phyloP scores from a whole-genome alignment of 106 monocot species.

The Narthecium ossifragum region DNA sequence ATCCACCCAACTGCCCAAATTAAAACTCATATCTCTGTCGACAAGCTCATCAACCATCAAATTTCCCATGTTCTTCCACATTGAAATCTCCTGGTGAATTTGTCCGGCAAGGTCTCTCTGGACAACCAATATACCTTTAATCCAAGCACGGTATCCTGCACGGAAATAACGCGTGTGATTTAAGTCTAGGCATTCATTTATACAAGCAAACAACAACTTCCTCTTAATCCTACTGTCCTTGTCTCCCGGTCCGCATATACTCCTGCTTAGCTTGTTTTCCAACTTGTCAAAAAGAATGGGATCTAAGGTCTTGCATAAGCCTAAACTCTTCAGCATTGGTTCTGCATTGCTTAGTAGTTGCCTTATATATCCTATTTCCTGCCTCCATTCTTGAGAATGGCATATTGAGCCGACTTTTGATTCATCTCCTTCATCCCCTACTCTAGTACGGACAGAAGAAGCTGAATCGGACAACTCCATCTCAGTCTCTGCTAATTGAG shows the following conservation, averaged over 20 bases:
- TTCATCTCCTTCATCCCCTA: background rate
- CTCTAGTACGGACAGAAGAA: slow-evolving; percentile 14
- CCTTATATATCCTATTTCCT: slow-evolving; percentile 38
- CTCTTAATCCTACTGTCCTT: slow-evolving; percentile 28
- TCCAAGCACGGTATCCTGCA: slow-evolving; percentile 51
- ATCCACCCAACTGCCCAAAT: slow-evolving; percentile 71
- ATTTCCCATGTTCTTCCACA: slow-evolving; percentile 53
- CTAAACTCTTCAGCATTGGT: background rate
- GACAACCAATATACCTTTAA: slow-evolving; percentile 28
- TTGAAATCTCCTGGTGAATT: slow-evolving; percentile 46
- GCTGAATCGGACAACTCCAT: slow-evolving; percentile 33
- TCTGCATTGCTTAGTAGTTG: slow-evolving; percentile 22
- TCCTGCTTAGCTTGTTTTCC: too few species aligned
- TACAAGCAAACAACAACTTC: slow-evolving; percentile 69
- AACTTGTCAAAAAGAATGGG: slow-evolving; percentile 42
- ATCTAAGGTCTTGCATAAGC: slow-evolving; percentile 16
- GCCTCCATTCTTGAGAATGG: slow-evolving; percentile 4
- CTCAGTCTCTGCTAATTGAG: slow-evolving; percentile 23
- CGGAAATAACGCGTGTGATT: slow-evolving; percentile 47
- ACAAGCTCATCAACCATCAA: slow-evolving; percentile 90
- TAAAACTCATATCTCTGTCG: slow-evolving; percentile 72
- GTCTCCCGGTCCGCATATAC: slow-evolving; percentile 11
- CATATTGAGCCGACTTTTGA: slow-evolving; percentile 7
- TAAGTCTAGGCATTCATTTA: slow-evolving; percentile 48
- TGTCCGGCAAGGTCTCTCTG: slow-evolving; percentile 30